Evolutionary conservation across 495 filamentous ascomycete genomes (phyloP), one percentile per base, ranked within the genome.

Genomic region (Penicillium angulare): DNA sequence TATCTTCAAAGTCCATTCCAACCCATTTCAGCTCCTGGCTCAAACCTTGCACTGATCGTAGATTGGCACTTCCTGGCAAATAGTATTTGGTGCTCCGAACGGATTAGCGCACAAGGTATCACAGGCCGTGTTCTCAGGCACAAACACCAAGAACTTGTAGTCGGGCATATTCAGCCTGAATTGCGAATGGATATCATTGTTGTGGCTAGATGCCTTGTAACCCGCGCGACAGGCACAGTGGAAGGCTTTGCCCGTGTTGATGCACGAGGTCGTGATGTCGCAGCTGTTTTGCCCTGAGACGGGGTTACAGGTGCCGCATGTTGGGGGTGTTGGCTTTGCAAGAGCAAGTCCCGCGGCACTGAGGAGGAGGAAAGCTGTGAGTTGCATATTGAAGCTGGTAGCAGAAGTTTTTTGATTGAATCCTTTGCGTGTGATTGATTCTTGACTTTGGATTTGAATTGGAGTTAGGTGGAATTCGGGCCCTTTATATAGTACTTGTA

Each of bases 141-240:
- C 65, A 23, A 75, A 75, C 16, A 75, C 72, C 35, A 75, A 50
- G 57, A 74, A 74, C 56, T 71, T 50, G 38, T 72, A 75, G 36
- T 69, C 60, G 42, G 67, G 65, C 59, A 75, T 64, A 3, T 58
- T 49, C 20, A 75, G 57, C 12, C 72, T 67, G 67, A 72, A 75
- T 58, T 74, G 67, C 51, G 60, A 40, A 5, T 47, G 49, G 31
- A 72, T 50, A 53, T 73, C 52, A 20, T 59, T 56, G 52, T 75
- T 66, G 18, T 52, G 15, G 20, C 45, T 22, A 9, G 68, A 71
- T 82, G 49, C 81, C 84, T 53, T 93, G 86, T 69, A 76, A 83
- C 54, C 88, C 78, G 50, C 77, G 79, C 46, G 79, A 80, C 56
- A 88, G 55, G 87, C 88, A 12, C 86, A 90, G 67, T 89, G 90